A percentile compares a stretch with the other conserved stretches of the same genome.
Conservation (phyloP, 495 filamentous ascomycete species). For the Hypoxylon lenormandii region DNA sequence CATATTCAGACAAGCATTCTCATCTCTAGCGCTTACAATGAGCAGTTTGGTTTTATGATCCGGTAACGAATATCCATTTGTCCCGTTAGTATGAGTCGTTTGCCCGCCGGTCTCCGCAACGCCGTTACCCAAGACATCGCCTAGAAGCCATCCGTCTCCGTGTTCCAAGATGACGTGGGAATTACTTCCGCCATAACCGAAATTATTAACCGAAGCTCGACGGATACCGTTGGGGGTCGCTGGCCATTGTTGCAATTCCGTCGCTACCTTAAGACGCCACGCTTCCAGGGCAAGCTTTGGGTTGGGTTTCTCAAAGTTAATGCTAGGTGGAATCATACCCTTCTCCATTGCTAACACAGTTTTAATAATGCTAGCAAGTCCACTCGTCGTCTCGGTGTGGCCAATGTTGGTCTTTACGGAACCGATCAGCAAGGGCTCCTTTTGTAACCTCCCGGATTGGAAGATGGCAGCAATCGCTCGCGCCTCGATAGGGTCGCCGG, state of each 20-base stretch:
- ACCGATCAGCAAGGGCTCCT: slow-evolving; percentile 51
- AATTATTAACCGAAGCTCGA: slow-evolving; percentile 64
- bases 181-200: slow-evolving; percentile 70
- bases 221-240: slow-evolving; percentile 44
- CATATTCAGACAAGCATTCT: background rate
- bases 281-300: slow-evolving; percentile 51
- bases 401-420: slow-evolving; percentile 62
- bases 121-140: background rate
- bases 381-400: slow-evolving; percentile 59
- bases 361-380: slow-evolving; percentile 62
- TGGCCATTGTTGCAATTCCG: slow-evolving; percentile 23
- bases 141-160: slow-evolving; percentile 19
- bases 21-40: background rate
- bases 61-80: background rate
- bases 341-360: slow-evolving; percentile 59
- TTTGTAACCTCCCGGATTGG: background rate
- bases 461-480: background rate
- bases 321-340: slow-evolving; percentile 56
- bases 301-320: slow-evolving; percentile 60
- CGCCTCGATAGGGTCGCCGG: slow-evolving; percentile 67
- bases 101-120: background rate
- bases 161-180: slow-evolving; percentile 66
- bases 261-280: slow-evolving; percentile 15
- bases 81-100: background rate
- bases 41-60: background rate